Evolutionary conservation across 768 basidiomycete genomes (phyloP), one percentile per base, ranked within the genome.

Genomic region (Auricularia sp.): DNA sequence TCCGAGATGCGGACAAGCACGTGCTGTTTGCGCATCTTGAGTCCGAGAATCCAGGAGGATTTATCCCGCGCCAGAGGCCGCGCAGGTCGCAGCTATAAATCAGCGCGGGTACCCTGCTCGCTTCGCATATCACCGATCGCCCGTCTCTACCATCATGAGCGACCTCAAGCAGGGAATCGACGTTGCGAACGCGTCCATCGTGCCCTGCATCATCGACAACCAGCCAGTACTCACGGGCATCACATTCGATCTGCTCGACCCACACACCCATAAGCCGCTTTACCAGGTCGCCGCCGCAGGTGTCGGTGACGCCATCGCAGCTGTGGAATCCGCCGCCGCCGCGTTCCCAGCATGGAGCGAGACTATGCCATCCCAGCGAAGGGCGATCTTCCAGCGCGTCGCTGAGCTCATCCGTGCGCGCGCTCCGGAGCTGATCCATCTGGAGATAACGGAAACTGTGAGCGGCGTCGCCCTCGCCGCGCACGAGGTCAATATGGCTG

Each of bases 361-460:
- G 44, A 63, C 66, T 4, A 51, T 64, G 2, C 64, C 68, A 3
- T 12, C 51, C 18, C 62, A 66, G 62, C 66, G 70, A 8, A 47
- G 70, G 5, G 51, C 44, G 21, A 69, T 71, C 65, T 71, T 71
- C 64, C 6, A 64, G 61, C 64, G 61, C 44, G 70, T 67, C 1
- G 67, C 66, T 3, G 42, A 61, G 23, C 47, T 69, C 23, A 23
- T 69, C 18, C 51, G 62, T 8, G 59, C 62, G 39, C 63, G 69
- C 3, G 64, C 35, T 1, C 36, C 56, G 34, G 66, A 71, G 53
- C 67, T 66, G 23, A 65, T 65, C 11, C n/a, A 54, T 34, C 39
- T 66, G 29, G 67, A 67, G 42, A 43, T 61, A 18, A n/a, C 61
- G n/a, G 70, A 71, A 64, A 69, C 68, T 67, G 0, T 64, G 3